These are phyloP conservation scores for Kazachstania sp. DNA, from an alignment of 1,139 yeast genomes.

Conservation along the genomic window DNA sequence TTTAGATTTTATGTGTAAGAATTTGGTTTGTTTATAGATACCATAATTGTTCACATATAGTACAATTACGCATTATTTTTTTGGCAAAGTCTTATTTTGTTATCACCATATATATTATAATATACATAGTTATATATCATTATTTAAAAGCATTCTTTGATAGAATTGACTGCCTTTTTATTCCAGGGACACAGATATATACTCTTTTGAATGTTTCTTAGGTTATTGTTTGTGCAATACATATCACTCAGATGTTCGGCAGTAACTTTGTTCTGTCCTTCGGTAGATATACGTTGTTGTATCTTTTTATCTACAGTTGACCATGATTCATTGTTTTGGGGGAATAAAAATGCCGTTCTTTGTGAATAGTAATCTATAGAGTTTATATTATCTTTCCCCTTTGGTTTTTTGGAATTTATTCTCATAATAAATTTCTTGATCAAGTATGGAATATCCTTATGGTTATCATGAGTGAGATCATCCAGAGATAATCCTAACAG, in stretches of 20 bases:
- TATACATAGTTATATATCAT: background rate
- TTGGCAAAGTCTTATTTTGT: background rate
- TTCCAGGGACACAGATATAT: slow-evolving; percentile 42
- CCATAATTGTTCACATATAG: background rate
- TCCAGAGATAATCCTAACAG: slow-evolving; percentile 43
- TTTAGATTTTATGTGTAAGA: slow-evolving; percentile 28
- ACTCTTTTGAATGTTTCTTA: slow-evolving; percentile 54
- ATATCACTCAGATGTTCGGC: slow-evolving; percentile 47
- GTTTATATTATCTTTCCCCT: slow-evolving; percentile 4
- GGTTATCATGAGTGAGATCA: slow-evolving; percentile 43
- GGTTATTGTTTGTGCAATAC: slow-evolving; percentile 39
- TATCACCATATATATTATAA: background rate
- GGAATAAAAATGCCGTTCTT: slow-evolving; percentile 63
- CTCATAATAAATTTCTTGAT: slow-evolving; percentile 43
- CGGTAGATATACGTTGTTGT: slow-evolving; percentile 47
- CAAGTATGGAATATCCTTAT: slow-evolving; percentile 51
- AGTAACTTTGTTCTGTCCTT: slow-evolving; percentile 37
- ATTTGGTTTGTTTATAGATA: background rate
- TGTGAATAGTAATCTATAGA: slow-evolving; percentile 43
- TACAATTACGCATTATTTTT: background rate
- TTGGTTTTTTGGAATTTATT: slow-evolving; percentile 18
- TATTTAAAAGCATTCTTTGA: slow-evolving; percentile 24
- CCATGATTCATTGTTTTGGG: slow-evolving; percentile 66
- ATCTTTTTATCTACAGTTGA: slow-evolving; percentile 43
- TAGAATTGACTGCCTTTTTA: slow-evolving; percentile 17